Percentiles rank a stretch among this genome's conserved stretches.
phyloP scores from a whole-genome alignment of 2,329 filamentous ascomycete genomes.

The Cladophialophora carrionii region DNA sequence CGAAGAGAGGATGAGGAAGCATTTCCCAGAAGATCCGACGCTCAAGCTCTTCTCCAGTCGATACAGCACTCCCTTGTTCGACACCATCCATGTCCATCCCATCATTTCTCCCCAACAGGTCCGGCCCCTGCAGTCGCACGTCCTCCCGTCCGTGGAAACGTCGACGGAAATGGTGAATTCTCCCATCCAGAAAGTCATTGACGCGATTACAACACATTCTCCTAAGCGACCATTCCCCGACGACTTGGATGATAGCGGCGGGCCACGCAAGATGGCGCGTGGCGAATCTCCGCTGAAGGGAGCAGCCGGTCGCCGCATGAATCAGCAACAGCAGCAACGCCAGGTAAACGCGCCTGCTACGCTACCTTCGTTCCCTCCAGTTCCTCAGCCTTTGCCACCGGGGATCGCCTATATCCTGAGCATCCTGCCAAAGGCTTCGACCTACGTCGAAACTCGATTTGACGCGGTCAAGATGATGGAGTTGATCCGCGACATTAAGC shows the following conservation, averaged over 20 bases:
- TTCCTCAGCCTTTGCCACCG: constrained; percentile 71
- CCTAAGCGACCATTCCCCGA: constrained; percentile 67
- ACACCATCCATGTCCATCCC: constrained; percentile 77
- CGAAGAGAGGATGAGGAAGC: constrained; percentile 86
- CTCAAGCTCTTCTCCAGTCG: constrained; percentile 75
- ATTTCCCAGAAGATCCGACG: constrained; percentile 86
- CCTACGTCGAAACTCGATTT: constrained; percentile 72
- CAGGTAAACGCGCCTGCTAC: constrained; percentile 39
- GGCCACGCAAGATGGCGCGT: constrained; percentile 82
- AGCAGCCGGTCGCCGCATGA: constrained; percentile 79
- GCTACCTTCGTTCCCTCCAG: constrained; percentile 55
- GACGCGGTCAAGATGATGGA: constrained; percentile 71
- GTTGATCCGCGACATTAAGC: constrained; percentile 60
- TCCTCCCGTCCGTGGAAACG: constrained; percentile 44
- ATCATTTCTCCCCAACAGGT: constrained; percentile 85
- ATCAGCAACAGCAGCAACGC: constrained; percentile 55
- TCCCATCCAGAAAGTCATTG: constrained; percentile 44
- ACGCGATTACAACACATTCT: constrained; percentile 47
- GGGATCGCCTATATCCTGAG: constrained; percentile 66
- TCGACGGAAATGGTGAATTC: constrained; percentile 40
- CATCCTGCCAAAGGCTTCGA: constrained; percentile 72
- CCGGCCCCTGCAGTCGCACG: constrained; percentile 61
- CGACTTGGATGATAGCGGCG: constrained; percentile 69
- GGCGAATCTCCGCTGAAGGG: constrained; percentile 94
- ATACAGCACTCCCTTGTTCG: constrained; percentile 73